Evolutionary conservation across 208 protist species (phyloP), one percentile per base, ranked within the genome.

Genomic region (Phytomonas sp.): DNA sequence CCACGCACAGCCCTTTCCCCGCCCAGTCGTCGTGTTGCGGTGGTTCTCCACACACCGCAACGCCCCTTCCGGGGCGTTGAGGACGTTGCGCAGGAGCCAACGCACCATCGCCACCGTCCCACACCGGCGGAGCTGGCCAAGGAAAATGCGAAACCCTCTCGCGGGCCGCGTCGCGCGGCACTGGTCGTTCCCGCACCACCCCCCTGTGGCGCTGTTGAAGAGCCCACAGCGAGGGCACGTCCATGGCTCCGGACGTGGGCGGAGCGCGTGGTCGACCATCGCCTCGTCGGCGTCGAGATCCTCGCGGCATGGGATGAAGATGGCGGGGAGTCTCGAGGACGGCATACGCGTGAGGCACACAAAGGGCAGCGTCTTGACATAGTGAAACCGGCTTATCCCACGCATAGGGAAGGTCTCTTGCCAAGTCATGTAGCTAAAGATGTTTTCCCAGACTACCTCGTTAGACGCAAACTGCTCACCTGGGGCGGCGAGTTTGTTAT

Each of bases 1-100:
- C 87, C 87, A 93, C 23, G 82, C 84, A 69, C 87, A 93, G 29
- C 87, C 87, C 71, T 90, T 89, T n/a, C 87, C 87, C 33, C 76
- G 73, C 34, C 77, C 69, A 11, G 85, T 89, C 43, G 68, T 33
- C 30, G 72, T 66, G 75, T 93, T 82, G 36, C 79, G 82, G 68
- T 85, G 84, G 63, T 93, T 93, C 67, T 93, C 87, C 28, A 90
- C 84, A 56, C 70, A 80, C 26, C 83, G 34, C 13, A 93, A 68
- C 31, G 82, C 67, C 28, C 75, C 74, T 7, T 56, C 23, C 28
- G 77, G 73, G 0, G 76, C 69, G 67, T 87, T 71, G 20, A 89
- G 77, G 64, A 93, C 84, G 43, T 70, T 75, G 7, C 80, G 71
- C 37, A 93, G 73, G 0, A 93, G 67, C 84, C 87, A 93, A 62